Evolutionary conservation across 75 land plant species (phyloP), one percentile per base, ranked within the genome.

Genomic region (Pinus tabuliformis): DNA sequence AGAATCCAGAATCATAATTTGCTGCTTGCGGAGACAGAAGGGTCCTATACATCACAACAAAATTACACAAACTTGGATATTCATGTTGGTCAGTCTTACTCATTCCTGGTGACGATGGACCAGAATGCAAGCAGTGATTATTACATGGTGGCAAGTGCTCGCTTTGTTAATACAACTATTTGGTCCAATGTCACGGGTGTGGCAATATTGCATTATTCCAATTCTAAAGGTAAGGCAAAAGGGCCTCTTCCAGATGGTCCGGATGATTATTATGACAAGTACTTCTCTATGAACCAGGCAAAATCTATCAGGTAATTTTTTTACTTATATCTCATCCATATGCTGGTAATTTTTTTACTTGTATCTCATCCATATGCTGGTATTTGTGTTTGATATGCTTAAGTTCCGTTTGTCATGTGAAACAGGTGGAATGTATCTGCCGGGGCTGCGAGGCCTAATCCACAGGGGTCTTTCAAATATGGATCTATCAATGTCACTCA

Each of bases 391-490:
- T n/a, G 21, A 24, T 62, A 18, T 1, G 24, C 63, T 24, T 24
- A 18, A 17, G 63, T n/a, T 62, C 24, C 22, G 11, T 45, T 57
- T 71, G 37, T 60, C n/a, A 57, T 62, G 16, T 61, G 26, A 14
- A 76, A 70, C 85, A 95, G 98, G 83, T 86, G 86, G 92, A 95
- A 95, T 80, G 87, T 91, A 52, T 75, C 94, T 64, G 87, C 98
- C 36, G 88, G 94, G 76, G 98, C 92, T 81, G 98, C 98, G 61
- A 86, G 98, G n/a, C 96, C 94, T 20, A 95, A 95, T 59, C 97
- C 98, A 54, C 98, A 95, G 77, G 98, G 98, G 6, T 95, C 98
- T 3, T 95, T 88, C 58, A 79, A 86, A 76, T 95, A 95, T 81
- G 96, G 98, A 17, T 77, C 77, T 14, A 95, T 95, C 79, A 91